Base-by-base conservation (phyloP, 495 filamentous ascomycete genomes). In the Pseudomonodictys pantanalensis region DNA sequence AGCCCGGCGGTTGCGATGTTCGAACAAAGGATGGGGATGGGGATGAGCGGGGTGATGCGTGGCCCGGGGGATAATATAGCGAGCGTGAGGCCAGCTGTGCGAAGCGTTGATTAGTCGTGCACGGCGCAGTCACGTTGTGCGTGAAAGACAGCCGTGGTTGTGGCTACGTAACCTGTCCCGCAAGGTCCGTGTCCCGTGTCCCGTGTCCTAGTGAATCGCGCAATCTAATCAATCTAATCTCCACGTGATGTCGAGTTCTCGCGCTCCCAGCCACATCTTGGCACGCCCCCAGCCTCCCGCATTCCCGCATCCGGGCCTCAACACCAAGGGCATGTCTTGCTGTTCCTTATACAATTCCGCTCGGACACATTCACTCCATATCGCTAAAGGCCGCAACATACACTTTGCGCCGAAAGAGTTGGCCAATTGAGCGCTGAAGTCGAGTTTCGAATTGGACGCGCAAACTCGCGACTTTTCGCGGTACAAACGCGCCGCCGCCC, bases 101-200 rank as follows among this genome's bases (percentile, higher is more conserved):
- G 29, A 23, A 38, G n/a, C n/a, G n/a, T n/a, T 1, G 23, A 12
- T 41, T 15, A 18, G 38, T n/a, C 38, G 50, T 12, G 20, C 32
- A 15, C 23, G 35, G 29, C 17, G 32, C 50, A 42, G 32, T 41
- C n/a, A 52, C 22, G 11, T 15, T 22, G 22, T 30, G 23, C 32
- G 4, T n/a, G 20, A 18, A 52, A 18, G 23, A 24, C 29, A 15
- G 23, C 20, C 12, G 18, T 8, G 51, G 8, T 42, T 57, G 28
- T 48, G 42, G 53, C 53, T 47, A 57, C 53, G 53, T 57, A 57
- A 57, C 53, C 38, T 57, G 42, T 57, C 53, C 17, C 42, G 22
- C 28, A 26, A 20, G 29, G 53, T 29, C 29, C n/a, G n/a, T n/a
- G n/a, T n/a, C n/a, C n/a, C n/a, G n/a, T n/a, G 50, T 32, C 32